Conservation (phyloP, 768 basidiomycete genomes). For the Tricholoma bakamatsutake region DNA sequence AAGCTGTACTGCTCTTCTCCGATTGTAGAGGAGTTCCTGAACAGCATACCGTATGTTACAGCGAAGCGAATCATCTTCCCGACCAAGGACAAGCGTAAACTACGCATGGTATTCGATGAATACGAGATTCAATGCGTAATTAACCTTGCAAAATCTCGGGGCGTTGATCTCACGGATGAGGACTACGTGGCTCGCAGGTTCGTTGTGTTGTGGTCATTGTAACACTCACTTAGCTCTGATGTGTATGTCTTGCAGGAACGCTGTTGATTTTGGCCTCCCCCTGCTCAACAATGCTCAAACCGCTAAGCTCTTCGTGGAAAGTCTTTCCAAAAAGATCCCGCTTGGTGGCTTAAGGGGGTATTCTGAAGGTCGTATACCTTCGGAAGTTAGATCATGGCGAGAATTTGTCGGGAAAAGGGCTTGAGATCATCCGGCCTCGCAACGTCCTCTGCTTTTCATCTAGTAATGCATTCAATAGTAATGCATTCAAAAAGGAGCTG, state of each 20-base stretch:
- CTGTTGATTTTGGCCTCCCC: constrained; percentile 93
- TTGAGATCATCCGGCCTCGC: constrained; percentile 23
- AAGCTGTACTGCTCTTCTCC: constrained; percentile 88
- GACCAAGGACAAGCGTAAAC: constrained; percentile 89
- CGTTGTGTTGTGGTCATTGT: constrained; percentile 26
- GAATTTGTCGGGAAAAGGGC: constrained; percentile 79
- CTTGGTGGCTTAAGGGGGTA: constrained; percentile 74
- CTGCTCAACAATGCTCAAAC: constrained; percentile 86
- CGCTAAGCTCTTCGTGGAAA: constrained; percentile 88
- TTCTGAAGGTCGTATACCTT: constrained; percentile 80
- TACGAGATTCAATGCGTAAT: constrained; percentile 93
- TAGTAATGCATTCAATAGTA: constrained; percentile 1
- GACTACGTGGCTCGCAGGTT: constrained; percentile 94
- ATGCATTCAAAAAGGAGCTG: constrained; percentile 18
- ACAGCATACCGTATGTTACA: constrained; percentile 66
- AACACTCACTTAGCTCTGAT: background rate
- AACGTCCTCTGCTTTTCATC: background rate
- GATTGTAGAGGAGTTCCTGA: constrained; percentile 76
- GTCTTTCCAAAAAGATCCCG: constrained; percentile 78
- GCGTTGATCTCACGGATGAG: constrained; percentile 73
- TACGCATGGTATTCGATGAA: constrained; percentile 91
- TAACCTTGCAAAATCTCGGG: constrained; percentile 83
- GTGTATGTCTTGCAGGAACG: constrained; percentile 50
- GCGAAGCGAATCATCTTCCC: constrained; percentile 96
- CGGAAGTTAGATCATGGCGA: constrained; percentile 88